Evolutionary conservation across 805 yeast genomes (phyloP), one percentile per base, ranked within the genome.

Genomic region (Saturnispora mendoncae): DNA sequence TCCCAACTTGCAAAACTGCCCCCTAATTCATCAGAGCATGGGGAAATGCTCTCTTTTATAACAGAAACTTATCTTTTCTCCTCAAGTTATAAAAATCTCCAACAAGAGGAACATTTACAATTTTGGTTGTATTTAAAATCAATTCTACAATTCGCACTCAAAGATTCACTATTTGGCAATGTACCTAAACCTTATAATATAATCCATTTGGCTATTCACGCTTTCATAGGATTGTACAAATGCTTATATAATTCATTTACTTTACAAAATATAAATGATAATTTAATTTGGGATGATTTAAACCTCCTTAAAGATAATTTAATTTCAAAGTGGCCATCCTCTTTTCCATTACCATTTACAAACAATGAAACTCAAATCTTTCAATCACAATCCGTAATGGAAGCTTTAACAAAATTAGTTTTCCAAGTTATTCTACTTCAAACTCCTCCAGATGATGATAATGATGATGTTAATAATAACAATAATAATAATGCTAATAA

Each of bases 331-430:
- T 84, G 85, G 77, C 72, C 69, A 18, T 57, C 75, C 3, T 49
- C 71, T 7, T 77, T 67, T 50, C 86, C 85, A 4, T 65, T 76
- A 42, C 57, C 62, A 17, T 60, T 68, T 13, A 60, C 67, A 15
- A 75, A 68, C 41, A 64, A 67, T 33, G 84, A 74, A 46, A 65
- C 67, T 28, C 78, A 74, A 49, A 51, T 60, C 24, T 53, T 64
- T 27, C 69, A 78, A 56, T 71, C 76, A 36, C 59, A 77, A 29
- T 76, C 81, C 12, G 64, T 78, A 36, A 77, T 74, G 57, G 62
- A 83, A n/a, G 79, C 88, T 23, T 66, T 81, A n/a, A 65, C 80
- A 39, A 84, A 82, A 59, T 77, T 88, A 45, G 72, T 85, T 9
- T 76, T 76, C n/a, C 70, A 70, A 41, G 60, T 79, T 4, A 67